phyloP scores from a whole-genome alignment of 495 filamentous ascomycete species.

The Xylaria flabelliformis region DNA sequence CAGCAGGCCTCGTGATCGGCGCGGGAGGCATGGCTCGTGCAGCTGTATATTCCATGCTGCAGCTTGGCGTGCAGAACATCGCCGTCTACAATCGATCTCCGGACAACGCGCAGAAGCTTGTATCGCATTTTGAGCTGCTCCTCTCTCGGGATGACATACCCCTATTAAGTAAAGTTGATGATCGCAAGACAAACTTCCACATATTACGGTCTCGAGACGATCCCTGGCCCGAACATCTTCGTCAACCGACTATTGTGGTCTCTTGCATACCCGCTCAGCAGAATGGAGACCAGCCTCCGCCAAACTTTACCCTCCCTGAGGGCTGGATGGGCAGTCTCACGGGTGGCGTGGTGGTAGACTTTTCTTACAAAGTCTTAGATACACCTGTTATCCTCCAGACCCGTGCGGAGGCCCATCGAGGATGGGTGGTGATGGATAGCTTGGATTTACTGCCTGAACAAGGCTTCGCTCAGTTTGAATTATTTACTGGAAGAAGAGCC shows the following conservation, averaged over 20 bases:
- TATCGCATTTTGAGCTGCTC: constrained; percentile 65
- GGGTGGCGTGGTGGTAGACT: constrained; percentile 74
- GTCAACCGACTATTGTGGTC: constrained; percentile 69
- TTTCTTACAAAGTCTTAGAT: constrained; percentile 71
- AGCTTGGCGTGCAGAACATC: constrained; percentile 74
- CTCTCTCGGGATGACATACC: constrained; percentile 38
- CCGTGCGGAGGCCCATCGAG: constrained; percentile 62
- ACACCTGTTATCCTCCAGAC: constrained; percentile 71
- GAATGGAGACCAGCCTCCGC: constrained; percentile 62
- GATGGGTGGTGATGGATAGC: constrained; percentile 75
- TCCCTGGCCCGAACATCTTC: constrained; percentile 64
- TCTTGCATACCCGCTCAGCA: constrained; percentile 73
- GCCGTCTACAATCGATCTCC: constrained; percentile 72
- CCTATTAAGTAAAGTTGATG: constrained; percentile 56
- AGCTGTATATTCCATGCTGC: constrained; percentile 76
- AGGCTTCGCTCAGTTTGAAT: constrained; percentile 78
- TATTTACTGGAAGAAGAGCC: constrained; percentile 75
- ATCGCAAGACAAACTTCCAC: constrained; percentile 58
- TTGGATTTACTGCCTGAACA: constrained; percentile 77
- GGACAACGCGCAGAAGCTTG: constrained; percentile 66
- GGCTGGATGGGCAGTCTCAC: constrained; percentile 73
- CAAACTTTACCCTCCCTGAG: constrained; percentile 71
- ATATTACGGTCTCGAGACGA: constrained; percentile 63
- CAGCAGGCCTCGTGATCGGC: constrained; percentile 71
- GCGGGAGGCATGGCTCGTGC: constrained; percentile 80